Evolutionary conservation across 345 rosid species (phyloP).

Genomic region (Mangifera indica): DNA sequence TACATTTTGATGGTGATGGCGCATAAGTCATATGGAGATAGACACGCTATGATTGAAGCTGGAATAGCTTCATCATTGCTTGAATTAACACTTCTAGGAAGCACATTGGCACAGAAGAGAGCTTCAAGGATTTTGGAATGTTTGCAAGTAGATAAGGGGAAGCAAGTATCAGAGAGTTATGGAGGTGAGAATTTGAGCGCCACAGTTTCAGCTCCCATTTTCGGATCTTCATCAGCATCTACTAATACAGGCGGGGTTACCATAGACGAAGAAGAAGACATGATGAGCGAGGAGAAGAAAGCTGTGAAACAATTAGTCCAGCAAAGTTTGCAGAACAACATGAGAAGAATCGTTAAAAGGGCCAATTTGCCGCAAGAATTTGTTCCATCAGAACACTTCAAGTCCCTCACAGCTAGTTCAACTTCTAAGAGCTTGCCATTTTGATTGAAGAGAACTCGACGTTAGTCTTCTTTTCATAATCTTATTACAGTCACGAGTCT

Average conservation of each 20-base stretch:
- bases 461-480: slow-evolving; percentile 31
- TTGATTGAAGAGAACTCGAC: slow-evolving; percentile 25
- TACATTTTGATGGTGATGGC: slow-evolving; percentile 93
- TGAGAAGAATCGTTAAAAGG: slow-evolving; percentile 87
- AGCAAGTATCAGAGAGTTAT: slow-evolving; percentile 63
- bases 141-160: slow-evolving; percentile 83
- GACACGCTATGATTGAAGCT: slow-evolving; percentile 91
- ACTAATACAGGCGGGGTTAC: slow-evolving; percentile 28
- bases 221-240: slow-evolving; percentile 59
- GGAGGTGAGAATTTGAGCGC: slow-evolving; percentile 51
- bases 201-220: slow-evolving; percentile 85
- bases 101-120: slow-evolving; percentile 89
- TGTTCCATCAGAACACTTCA: slow-evolving; percentile 78
- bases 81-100: slow-evolving; percentile 85
- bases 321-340: slow-evolving; percentile 89
- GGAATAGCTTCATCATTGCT: slow-evolving; percentile 81
- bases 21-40: slow-evolving; percentile 76
- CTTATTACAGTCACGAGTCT: slow-evolving; percentile 7
- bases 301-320: slow-evolving; percentile 86
- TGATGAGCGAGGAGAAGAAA: slow-evolving; percentile 90
- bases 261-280: slow-evolving; percentile 51
- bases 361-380: slow-evolving; percentile 88
- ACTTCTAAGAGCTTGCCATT: slow-evolving; percentile 94
- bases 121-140: slow-evolving; percentile 89
- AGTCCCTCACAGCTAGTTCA: slow-evolving; percentile 74